Percentiles rank a stretch among this genome's conserved stretches.
Evolutionary conservation across 2,329 filamentous ascomycete genomes (phyloP).

Genomic region (Pseudogymnoascus sp.): DNA sequence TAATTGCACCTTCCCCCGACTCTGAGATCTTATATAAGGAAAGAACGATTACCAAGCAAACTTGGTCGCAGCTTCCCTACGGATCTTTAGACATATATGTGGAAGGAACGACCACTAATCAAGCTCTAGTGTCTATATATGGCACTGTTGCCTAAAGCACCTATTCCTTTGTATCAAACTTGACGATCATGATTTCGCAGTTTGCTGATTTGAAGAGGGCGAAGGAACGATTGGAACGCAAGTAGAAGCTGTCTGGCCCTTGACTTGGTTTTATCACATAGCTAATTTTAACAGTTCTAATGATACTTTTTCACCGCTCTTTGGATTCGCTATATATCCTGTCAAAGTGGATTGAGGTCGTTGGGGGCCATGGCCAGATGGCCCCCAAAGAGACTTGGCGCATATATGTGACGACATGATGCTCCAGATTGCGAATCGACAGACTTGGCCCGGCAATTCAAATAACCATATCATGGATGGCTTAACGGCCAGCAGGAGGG

Average conservation of each 20-base stretch:
- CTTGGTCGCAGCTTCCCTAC: too few relatives aligned
- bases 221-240: conserved; percentile 12
- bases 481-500: conserved; percentile 14
- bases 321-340: conserved; percentile 11
- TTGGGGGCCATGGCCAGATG: not conserved
- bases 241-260: conserved; percentile 10
- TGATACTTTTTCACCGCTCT: conserved; percentile 14
- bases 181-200: conserved; percentile 17
- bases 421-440: conserved; percentile 14
- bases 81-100: too few relatives aligned
- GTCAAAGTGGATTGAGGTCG: conserved; percentile 15
- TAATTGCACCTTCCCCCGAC: too few relatives aligned
- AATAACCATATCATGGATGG: conserved; percentile 19
- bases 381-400: conserved; percentile 13
- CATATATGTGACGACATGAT: conserved; percentile 14
- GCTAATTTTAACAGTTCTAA: conserved; percentile 17
- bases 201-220: conserved; percentile 16
- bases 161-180: conserved; percentile 17
- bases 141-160: conserved; percentile 14
- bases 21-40: too few relatives aligned
- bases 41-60: too few relatives aligned
- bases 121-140: too few relatives aligned
- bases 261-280: conserved; percentile 11
- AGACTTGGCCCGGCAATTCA: conserved; percentile 14
- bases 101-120: too few relatives aligned